A percentile compares a stretch with the other conserved stretches of the same genome.
Conservation (phyloP, 148 eudicot genomes). For the Mesembryanthemum crystallinum region DNA sequence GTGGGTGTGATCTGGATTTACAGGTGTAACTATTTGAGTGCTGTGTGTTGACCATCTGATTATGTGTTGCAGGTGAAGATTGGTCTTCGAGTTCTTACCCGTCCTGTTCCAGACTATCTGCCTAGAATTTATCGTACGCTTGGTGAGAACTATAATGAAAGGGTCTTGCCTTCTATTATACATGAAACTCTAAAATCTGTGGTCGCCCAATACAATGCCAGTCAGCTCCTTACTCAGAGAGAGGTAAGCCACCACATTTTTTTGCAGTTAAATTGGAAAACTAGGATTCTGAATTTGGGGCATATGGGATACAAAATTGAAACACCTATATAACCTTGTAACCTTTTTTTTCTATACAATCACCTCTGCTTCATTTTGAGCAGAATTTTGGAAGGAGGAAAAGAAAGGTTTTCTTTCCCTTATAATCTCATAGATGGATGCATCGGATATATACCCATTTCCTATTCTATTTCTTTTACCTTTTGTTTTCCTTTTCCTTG, state of each 20-base stretch:
- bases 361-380: too few relatives aligned
- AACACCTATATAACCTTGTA: too few relatives aligned
- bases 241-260: conserved; percentile 51
- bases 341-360: too few relatives aligned
- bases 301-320: not conserved
- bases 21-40: not conserved
- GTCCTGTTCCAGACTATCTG: conserved; percentile 63
- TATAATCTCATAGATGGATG: too few relatives aligned
- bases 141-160: conserved; percentile 88
- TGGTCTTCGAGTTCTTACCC: conserved; percentile 93
- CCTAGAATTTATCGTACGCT: conserved; percentile 88
- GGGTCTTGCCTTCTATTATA: conserved; percentile 87
- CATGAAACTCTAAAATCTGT: conserved; percentile 94
- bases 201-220: conserved; percentile 95
- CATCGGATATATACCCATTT: too few relatives aligned
- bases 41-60: not conserved
- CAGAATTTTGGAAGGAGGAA: too few relatives aligned
- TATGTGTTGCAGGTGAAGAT: conserved; percentile 63
- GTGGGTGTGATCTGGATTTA: not conserved
- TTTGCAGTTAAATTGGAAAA: not conserved
- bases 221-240: conserved; percentile 94
- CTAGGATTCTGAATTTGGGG: not conserved
- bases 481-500: too few relatives aligned
- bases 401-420: too few relatives aligned
- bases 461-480: too few relatives aligned